Base-by-base conservation (phyloP, 352 stramenopile species). In the Peronosclerospora sorghi region DNA sequence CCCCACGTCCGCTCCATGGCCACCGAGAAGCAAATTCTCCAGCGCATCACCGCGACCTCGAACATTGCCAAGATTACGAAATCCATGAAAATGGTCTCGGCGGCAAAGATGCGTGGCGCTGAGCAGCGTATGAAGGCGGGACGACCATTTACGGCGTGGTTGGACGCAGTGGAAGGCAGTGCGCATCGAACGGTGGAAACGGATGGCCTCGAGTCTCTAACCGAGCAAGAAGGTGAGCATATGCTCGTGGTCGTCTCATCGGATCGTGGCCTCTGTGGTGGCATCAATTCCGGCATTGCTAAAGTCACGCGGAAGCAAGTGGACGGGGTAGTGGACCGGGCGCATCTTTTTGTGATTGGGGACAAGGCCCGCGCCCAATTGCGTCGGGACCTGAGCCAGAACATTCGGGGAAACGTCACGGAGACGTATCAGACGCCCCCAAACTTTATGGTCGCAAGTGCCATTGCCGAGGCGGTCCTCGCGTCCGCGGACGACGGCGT, bases 61-160 rank as follows among this genome's bases (percentile, higher is more conserved):
- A 99, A 99, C 83, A 98, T 99, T 50, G 81, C 90, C 57, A 99
- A 99, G 83, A 99, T 99, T 76, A 99, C 96, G 38, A 96, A 96
- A 71, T 99, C 96, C 42, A 99, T 99, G 96, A 99, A 99, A 75
- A 98, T 99, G 95, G 96, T 99, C 67, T 98, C 95, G 48, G 95
- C 96, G 34, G 94, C 95, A 48, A 99, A 99, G 82, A 93, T 99
- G 57, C 95, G 96, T 64, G 96, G 95, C 49, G 95, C 97, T 47
- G 93, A 98, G 59, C 79, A 87, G 48, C 74, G 85, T 39, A 76
- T 97, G 51, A 72, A 62, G 36, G 68, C 66, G 8, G 89, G 78
- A 21, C 71, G 83, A 14, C 82, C 89, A 20, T 97, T 97, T 56
- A 67, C 69, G 27, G 59, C 62, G 20, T 89, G 71, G 69, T 40